These are phyloP conservation scores for Neurospora sp. DNA, from an alignment of 495 filamentous ascomycete species.

Conservation along the genomic window DNA sequence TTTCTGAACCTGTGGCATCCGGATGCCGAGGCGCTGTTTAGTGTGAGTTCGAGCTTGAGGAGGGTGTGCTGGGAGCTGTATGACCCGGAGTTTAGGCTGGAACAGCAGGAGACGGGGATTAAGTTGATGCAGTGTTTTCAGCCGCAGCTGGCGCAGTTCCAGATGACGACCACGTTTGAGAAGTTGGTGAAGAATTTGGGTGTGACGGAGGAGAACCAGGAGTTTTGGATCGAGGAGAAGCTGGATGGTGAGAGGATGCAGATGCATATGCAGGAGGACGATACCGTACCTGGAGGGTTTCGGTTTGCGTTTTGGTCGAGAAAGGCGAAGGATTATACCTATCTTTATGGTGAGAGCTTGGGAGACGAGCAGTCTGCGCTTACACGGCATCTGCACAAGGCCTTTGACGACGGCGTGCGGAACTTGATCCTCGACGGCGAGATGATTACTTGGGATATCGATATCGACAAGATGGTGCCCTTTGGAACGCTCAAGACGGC, in stretches of 20 bases:
- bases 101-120: slow-evolving; percentile 65
- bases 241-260: slow-evolving; percentile 96
- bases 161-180: slow-evolving; percentile 72
- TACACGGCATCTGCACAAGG: slow-evolving; percentile 67
- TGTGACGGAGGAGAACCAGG: slow-evolving; percentile 54
- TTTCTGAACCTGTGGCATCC: slow-evolving; percentile 89
- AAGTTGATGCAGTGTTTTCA: slow-evolving; percentile 93
- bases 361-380: slow-evolving; percentile 68
- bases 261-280: slow-evolving; percentile 78
- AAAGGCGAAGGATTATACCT: slow-evolving; percentile 94
- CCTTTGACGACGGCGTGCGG: slow-evolving; percentile 67
- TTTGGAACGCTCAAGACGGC: slow-evolving; percentile 94
- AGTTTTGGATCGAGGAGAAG: slow-evolving; percentile 98
- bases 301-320: slow-evolving; percentile 87
- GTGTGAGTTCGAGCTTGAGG: slow-evolving; percentile 69
- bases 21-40: slow-evolving; percentile 83
- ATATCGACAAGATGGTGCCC: slow-evolving; percentile 68
- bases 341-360: slow-evolving; percentile 76
- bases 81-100: slow-evolving; percentile 64
- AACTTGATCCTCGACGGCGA: slow-evolving; percentile 91
- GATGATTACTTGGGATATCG: slow-evolving; percentile 98
- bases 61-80: slow-evolving; percentile 93
- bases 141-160: slow-evolving; percentile 91
- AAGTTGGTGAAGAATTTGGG: slow-evolving; percentile 68
- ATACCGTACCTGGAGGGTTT: slow-evolving; percentile 54